Evolutionary conservation across 139 green algal species (phyloP).

Genomic region (Coelastrella sp.): DNA sequence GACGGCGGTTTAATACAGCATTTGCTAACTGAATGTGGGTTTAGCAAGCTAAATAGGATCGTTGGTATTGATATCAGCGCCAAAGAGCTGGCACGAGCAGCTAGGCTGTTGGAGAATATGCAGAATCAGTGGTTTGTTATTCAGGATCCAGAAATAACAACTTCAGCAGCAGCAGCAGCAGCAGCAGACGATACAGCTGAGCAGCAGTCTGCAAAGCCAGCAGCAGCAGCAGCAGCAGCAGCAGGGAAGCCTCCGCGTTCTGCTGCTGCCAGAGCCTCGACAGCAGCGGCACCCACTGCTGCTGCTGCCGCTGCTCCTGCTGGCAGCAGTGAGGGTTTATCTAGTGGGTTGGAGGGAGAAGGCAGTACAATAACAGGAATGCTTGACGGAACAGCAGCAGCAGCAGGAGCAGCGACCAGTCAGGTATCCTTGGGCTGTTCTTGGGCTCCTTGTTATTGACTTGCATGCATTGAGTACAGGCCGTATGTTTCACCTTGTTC

Average conservation of each 20-base stretch:
- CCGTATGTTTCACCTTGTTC: no score
- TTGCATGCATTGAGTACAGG: no score
- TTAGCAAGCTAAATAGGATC: background rate
- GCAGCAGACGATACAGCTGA: background rate
- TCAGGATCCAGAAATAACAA: background rate
- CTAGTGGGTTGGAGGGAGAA: background rate
- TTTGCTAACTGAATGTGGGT: conserved; percentile 15
- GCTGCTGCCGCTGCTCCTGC: background rate
- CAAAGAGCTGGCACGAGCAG: background rate
- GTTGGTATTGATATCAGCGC: background rate
- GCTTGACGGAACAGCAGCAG: background rate
- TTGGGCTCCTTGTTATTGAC: no score
- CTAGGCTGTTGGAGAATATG: conserved; percentile 3
- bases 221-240: background rate
- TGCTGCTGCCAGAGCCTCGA: background rate
- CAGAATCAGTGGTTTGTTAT: background rate
- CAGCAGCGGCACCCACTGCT: background rate
- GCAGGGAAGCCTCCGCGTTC: background rate
- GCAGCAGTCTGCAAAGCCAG: background rate
- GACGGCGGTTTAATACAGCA: conserved; percentile 11
- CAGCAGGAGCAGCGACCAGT: background rate
- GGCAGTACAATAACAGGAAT: conserved; percentile 18
- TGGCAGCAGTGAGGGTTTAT: background rate
- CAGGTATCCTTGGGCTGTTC: background rate
- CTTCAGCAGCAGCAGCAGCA: conserved; percentile 20